A percentile compares a stretch with the other conserved stretches of the same genome.
These are phyloP conservation scores for Striga asiatica DNA, from an alignment of 257 asterid genomes.

Conservation along the genomic window DNA sequence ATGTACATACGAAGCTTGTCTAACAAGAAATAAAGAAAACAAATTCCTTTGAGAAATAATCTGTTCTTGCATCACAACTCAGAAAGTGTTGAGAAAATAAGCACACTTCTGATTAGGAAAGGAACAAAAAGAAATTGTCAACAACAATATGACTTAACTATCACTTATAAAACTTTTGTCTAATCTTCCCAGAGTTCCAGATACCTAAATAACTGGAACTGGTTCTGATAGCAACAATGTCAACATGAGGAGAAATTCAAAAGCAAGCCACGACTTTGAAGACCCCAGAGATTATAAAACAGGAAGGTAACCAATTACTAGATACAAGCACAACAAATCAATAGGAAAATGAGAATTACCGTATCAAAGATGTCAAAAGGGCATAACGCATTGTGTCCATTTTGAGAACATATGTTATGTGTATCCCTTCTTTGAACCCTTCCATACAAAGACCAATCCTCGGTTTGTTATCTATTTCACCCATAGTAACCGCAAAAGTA, in stretches of 20 bases:
- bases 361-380: constrained; percentile 77
- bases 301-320: constrained; percentile 14
- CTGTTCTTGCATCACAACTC: background rate
- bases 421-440: constrained; percentile 94
- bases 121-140: background rate
- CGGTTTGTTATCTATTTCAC: constrained; percentile 92
- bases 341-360: constrained; percentile 36
- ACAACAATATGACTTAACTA: background rate
- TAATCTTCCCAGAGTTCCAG: background rate
- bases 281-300: background rate
- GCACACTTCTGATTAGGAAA: background rate
- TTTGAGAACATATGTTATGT: constrained; percentile 82
- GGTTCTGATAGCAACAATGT: background rate
- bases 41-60: background rate
- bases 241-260: constrained; percentile 12
- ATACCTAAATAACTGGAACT: background rate
- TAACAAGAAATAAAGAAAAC: background rate
- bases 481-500: constrained; percentile 96
- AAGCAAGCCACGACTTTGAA: constrained; percentile 2
- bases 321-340: background rate
- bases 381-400: constrained; percentile 99
- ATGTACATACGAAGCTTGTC: background rate
- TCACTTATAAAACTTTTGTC: background rate
- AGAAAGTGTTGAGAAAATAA: background rate
- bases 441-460: constrained; percentile 90